Base-by-base conservation (phyloP, 1,284 basidiomycete species). In the Ustilago lituana region DNA sequence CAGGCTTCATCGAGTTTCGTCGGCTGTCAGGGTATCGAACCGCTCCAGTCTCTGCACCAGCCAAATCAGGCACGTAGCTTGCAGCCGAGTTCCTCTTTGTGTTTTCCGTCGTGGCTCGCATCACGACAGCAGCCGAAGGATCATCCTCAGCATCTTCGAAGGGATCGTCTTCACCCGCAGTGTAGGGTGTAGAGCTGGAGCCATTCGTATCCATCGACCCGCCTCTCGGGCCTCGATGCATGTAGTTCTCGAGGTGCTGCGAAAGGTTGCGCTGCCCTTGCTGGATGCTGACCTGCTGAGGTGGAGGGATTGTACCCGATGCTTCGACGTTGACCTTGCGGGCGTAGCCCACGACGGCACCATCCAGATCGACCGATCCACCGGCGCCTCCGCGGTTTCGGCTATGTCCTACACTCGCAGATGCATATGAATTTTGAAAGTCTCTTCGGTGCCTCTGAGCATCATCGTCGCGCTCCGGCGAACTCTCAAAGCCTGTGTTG, bases 71-170 rank as follows among this genome's bases (percentile, higher is more conserved):
- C 32, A 68, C 62, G 27, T 73, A 73, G 39, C 60, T 73, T 4
- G 61, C 53, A 1, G 64, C 54, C 4, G 57, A 65, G 29, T 63
- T 67, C 12, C 60, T 52, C 50, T 69, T 69, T 14, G 60, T 65
- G 51, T 61, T 62, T 36, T 58, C 61, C 2, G 37, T 50, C 4
- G 61, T 64, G 19, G 38, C 47, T 19, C 47, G 48, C 45, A 44
- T 47, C 20, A 39, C 38, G 26, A 38, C 65, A n/a, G 55, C 48
- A 7, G 26, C 44, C 0, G 37, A 37, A 1, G 58, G 62, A 14
- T 62, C 70, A 23, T 69, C 71, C 33, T 76, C 74, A 5, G 75
- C 74, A 50, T 77, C 75, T 35, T 77, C 71, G 37, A 77, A 77
- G 2, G 67, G 46, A 20, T 69, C 70, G 11, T 65, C 61, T 1